Evolutionary conservation across 441 rosid species (phyloP), one percentile per base, ranked within the genome.

Genomic region (Raphanus hybrid): DNA sequence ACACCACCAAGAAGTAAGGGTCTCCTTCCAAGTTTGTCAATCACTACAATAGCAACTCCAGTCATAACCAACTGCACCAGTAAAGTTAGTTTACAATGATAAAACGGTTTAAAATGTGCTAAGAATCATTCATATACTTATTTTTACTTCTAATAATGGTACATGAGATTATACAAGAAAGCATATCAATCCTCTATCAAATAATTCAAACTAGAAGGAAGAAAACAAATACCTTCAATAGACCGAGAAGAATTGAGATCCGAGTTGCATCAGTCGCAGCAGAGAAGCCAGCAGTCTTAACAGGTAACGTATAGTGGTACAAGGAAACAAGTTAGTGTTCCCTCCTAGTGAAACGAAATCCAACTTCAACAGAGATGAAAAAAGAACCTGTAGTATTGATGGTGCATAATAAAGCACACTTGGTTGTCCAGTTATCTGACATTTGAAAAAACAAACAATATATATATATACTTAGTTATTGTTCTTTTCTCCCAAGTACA

Each of bases 321-420:
- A 85, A 76, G 32, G 67, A 62, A 64, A 66, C 67, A 70, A 43
- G 20, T 26, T 67, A 67, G 55, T 61, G 52, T 50, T 74, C 55
- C 68, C 41, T 72, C 67, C 8, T 18, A 77, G 6, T 27, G 71
- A 32, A 58, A 65, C 48, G 67, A 55, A 71, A 72, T 35, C 11
- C 45, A 39, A 29, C 18, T 10, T 39, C 8, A 48, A 1, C 27
- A 75, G 69, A 71, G 39, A 66, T 58, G 61, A 71, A 60, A 64
- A 41, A 1, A 67, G 37, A 82, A 95, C 99, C 98, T 96, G 87
- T 71, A 96, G 82, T 78, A 96, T 93, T 20, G 97, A 80, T 34
- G 97, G 93, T 29, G 99, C 99, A 84, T 96, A 96, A 84, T 93
- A 96, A 16, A 96, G 89, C 8, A 93, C 99, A 87, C 98, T 96